Conservation (phyloP, 805 yeast species). For the Kluyveromyces starmeri region DNA sequence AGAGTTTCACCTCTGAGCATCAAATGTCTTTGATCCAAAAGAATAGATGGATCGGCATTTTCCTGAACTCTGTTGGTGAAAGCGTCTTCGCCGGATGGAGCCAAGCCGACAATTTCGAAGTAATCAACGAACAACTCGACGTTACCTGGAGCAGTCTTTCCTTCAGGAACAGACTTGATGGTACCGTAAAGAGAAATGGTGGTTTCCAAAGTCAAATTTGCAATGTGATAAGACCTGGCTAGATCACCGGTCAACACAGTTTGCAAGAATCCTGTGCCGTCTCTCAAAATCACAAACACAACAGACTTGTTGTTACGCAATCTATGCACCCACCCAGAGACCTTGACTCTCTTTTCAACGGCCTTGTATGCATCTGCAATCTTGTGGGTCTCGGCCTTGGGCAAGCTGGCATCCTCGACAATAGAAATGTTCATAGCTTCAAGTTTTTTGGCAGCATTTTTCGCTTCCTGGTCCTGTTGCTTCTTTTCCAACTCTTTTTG, state of each 20-base stretch:
- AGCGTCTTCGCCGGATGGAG: slow-evolving; percentile 94
- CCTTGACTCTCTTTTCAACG: slow-evolving; percentile 63
- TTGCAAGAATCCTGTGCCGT: slow-evolving; percentile 89
- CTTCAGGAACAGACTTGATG: slow-evolving; percentile 80
- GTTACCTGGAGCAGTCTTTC: slow-evolving; percentile 95
- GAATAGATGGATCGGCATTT: slow-evolving; percentile 83
- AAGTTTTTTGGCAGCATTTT: slow-evolving; percentile 64
- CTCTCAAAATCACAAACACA: slow-evolving; percentile 85
- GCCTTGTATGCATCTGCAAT: slow-evolving; percentile 43
- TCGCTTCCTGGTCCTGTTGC: slow-evolving; percentile 49
- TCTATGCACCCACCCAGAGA: slow-evolving; percentile 96
- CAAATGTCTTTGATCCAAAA: slow-evolving; percentile 92
- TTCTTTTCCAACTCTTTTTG: slow-evolving; percentile 45
- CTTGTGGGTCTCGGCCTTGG: slow-evolving; percentile 60
- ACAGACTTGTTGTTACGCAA: slow-evolving; percentile 87
- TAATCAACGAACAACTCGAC: slow-evolving; percentile 88
- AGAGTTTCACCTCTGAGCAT: slow-evolving; percentile 94
- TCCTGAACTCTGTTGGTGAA: slow-evolving; percentile 92
- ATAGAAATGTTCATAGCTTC: slow-evolving; percentile 72
- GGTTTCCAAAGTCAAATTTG: slow-evolving; percentile 80
- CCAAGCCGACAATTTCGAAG: slow-evolving; percentile 82
- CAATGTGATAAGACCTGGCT: slow-evolving; percentile 82
- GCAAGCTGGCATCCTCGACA: slow-evolving; percentile 63
- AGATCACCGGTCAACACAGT: slow-evolving; percentile 83
- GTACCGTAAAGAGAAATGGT: slow-evolving; percentile 76